These are phyloP conservation scores for Colletotrichum sp. DNA, from an alignment of 2,329 filamentous ascomycete genomes.

Conservation along the genomic window DNA sequence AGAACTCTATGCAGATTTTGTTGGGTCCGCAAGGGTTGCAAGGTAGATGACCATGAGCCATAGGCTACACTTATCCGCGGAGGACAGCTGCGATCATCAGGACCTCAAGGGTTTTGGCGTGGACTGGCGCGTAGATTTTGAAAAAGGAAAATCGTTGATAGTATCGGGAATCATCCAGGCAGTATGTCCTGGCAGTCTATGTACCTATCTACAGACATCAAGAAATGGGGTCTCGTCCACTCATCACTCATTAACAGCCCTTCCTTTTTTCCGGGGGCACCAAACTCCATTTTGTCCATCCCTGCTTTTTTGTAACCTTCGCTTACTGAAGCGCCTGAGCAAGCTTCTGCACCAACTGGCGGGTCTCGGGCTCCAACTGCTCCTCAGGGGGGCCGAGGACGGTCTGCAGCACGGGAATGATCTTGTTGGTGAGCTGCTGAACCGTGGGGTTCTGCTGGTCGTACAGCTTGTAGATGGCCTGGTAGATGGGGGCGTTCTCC, in stretches of 20 bases:
- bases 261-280: not conserved
- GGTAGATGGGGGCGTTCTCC: slow-evolving; percentile 93
- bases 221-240: slow-evolving; percentile 21
- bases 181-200: slow-evolving; percentile 13
- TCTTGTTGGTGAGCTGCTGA: slow-evolving; percentile 70
- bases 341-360: slow-evolving; percentile 68
- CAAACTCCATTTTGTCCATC: not conserved
- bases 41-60: not conserved
- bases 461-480: slow-evolving; percentile 88
- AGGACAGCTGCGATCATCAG: not conserved
- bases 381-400: slow-evolving; percentile 75
- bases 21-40: not conserved
- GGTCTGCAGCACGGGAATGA: slow-evolving; percentile 75
- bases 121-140: not conserved
- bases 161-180: slow-evolving; percentile 22
- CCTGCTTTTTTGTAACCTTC: not conserved
- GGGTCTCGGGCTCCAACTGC: slow-evolving; percentile 76
- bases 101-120: rapidly evolving
- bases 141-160: not conserved
- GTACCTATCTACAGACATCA: slow-evolving; percentile 20
- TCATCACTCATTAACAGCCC: slow-evolving; percentile 22
- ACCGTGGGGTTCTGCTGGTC: slow-evolving; percentile 72
- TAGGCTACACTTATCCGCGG: rapidly evolving
- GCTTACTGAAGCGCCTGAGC: slow-evolving; percentile 49
- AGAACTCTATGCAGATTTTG: not conserved